phyloP scores from a whole-genome alignment of 768 basidiomycete species.

The Lactarius deliciosus region DNA sequence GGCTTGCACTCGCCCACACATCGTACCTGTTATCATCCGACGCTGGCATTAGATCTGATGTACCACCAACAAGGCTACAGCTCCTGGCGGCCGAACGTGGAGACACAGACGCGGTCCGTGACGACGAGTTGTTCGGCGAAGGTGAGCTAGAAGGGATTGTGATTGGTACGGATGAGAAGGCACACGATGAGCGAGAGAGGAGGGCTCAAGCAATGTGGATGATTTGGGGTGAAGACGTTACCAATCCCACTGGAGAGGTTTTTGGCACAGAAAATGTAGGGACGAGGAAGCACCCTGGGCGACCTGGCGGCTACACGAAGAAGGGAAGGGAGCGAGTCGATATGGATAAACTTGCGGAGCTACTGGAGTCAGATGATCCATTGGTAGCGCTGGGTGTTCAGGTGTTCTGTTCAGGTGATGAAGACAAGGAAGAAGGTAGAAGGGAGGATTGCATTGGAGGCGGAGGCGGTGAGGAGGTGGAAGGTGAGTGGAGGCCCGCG shows the following conservation, averaged over 20 bases:
- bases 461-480: slow-evolving; percentile 4
- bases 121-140: slow-evolving; percentile 70
- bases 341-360: slow-evolving; percentile 53
- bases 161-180: slow-evolving; percentile 41
- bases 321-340: slow-evolving; percentile 48
- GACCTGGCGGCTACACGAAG: slow-evolving; percentile 25
- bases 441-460: not conserved
- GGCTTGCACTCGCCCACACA: slow-evolving; percentile 32
- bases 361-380: slow-evolving; percentile 40
- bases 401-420: not conserved
- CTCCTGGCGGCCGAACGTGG: slow-evolving; percentile 58
- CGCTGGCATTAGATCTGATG: slow-evolving; percentile 29
- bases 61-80: slow-evolving; percentile 63
- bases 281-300: slow-evolving; percentile 27
- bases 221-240: slow-evolving; percentile 25
- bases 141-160: slow-evolving; percentile 67
- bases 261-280: slow-evolving; percentile 14
- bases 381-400: slow-evolving; percentile 6
- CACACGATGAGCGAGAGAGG: slow-evolving; percentile 25
- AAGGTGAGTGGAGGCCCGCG: slow-evolving; percentile 2
- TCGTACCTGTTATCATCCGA: slow-evolving; percentile 56
- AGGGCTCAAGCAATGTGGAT: slow-evolving; percentile 25
- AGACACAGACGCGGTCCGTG: slow-evolving; percentile 52
- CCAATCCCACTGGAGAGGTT: slow-evolving; percentile 8
- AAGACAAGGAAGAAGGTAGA: not conserved